Evolutionary conservation across 768 basidiomycete genomes (phyloP), one percentile per base, ranked within the genome.

Genomic region (Udeniomyces megalosporus): DNA sequence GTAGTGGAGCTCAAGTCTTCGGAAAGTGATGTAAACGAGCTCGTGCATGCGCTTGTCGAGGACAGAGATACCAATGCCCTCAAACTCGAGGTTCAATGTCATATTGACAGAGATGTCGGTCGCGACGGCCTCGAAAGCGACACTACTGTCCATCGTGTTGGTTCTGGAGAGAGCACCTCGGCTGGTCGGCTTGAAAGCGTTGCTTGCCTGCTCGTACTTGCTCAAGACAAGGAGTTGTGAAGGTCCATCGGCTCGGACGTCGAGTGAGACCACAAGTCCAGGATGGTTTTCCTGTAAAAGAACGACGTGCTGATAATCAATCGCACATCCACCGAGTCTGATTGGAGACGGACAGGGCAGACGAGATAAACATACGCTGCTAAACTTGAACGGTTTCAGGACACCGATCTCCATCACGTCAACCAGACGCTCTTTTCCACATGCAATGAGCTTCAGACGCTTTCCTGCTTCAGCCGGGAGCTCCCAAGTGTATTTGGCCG

Each of bases 331-430:
- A 26, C 32, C 14, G 28, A 3, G 35, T n/a, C n/a, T n/a, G n/a
- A n/a, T n/a, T n/a, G n/a, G 22, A 20, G 29, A 54, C 45, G 35
- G 84, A 61, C 1, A 51, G 15, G 65, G 55, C 28, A 47, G n/a
- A 53, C 26, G 28, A 26, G 14, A 31, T 20, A 34, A 15, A 34
- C 35, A 35, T 32, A 63, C 57, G 22, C 42, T 35, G 1, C 44
- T 48, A 70, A 93, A 88, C 71, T 81, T 88, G 78, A 92, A 92
- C 1, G 95, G 95, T 14, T 87, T 74, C 6, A 93, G 79, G 66
- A 86, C 81, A 29, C 95, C 95, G 24, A 99, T 97, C 73, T 96
- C 95, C 83, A 93, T 84, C 64, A 93, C 84, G 70, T 97, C 93
- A 55, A 97, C 76, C 24, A 78, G 72, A 31, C 88, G 80, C 12